phyloP scores from a whole-genome alignment of 768 basidiomycete genomes.

The Mycena haematopus region DNA sequence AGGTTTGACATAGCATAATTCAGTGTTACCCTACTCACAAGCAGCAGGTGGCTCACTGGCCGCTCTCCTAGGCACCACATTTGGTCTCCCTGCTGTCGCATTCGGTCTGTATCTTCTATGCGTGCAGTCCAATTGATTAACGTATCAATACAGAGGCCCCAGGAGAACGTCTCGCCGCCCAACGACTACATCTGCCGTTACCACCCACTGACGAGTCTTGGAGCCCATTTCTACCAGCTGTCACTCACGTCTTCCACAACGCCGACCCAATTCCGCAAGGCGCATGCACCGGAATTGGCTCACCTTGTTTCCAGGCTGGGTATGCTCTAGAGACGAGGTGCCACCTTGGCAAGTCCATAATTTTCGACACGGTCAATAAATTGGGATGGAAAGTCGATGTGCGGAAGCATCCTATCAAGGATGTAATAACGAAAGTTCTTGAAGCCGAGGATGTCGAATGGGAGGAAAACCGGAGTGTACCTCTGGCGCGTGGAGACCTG shows the following conservation, averaged over 20 bases:
- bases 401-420: slow-evolving; percentile 74
- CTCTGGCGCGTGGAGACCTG: slow-evolving; percentile 61
- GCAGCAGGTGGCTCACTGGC: slow-evolving; percentile 70
- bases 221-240: slow-evolving; percentile 65
- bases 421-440: slow-evolving; percentile 70
- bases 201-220: slow-evolving; percentile 44
- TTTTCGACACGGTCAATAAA: slow-evolving; percentile 87
- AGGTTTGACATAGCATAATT: slow-evolving; percentile 45
- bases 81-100: slow-evolving; percentile 88
- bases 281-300: slow-evolving; percentile 75
- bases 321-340: slow-evolving; percentile 89
- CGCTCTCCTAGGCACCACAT: slow-evolving; percentile 88
- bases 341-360: slow-evolving; percentile 86
- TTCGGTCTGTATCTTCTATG: slow-evolving; percentile 52
- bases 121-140: neutral
- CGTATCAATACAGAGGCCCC: slow-evolving; percentile 62
- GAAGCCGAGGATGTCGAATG: slow-evolving; percentile 57
- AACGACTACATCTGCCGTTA: slow-evolving; percentile 85
- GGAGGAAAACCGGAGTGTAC: slow-evolving; percentile 58
- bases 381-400: slow-evolving; percentile 85
- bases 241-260: slow-evolving; percentile 87
- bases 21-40: neutral
- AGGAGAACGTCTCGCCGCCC: slow-evolving; percentile 73
- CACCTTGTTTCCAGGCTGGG: slow-evolving; percentile 81
- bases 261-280: slow-evolving; percentile 94